These are phyloP conservation scores for Schizonepeta tenuifolia DNA, from an alignment of 257 asterid genomes.

Conservation along the genomic window DNA sequence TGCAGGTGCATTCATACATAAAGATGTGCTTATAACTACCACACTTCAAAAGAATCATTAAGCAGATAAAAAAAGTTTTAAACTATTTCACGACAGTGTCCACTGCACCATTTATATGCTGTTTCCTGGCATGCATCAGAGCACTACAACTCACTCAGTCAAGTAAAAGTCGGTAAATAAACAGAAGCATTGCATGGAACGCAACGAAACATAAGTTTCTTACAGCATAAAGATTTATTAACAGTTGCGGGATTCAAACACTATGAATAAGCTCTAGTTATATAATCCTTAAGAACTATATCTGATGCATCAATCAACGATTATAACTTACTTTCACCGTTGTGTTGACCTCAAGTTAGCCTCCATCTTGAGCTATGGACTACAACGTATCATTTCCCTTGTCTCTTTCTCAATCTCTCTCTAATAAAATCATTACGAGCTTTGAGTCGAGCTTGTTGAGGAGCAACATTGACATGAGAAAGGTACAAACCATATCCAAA, in stretches of 20 bases:
- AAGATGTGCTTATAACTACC: not conserved
- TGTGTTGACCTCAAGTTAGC: not conserved
- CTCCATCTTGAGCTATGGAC: not conserved
- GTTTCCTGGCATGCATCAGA: not conserved
- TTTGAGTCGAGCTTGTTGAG: conserved; percentile 81
- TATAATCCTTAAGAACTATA: not conserved
- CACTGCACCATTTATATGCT: not conserved
- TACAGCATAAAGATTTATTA: not conserved
- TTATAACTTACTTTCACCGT: not conserved
- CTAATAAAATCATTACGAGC: conserved; percentile 69
- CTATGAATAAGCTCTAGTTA: not conserved
- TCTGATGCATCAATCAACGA: not conserved
- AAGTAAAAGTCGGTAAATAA: no score
- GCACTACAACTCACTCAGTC: no score
- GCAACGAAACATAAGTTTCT: not conserved
- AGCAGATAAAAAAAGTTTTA: not conserved
- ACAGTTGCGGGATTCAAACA: not conserved
- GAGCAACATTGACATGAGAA: conserved; percentile 58
- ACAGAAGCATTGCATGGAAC: not conserved
- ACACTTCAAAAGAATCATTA: not conserved
- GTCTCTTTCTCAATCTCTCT: conserved; percentile 60
- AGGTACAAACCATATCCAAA: conserved; percentile 71
- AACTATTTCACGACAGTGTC: not conserved
- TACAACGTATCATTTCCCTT: conserved; percentile 41
- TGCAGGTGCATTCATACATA: not conserved